Base-by-base conservation (phyloP, 176 grass and related monocot species). In the Cenchrus purpureus region DNA sequence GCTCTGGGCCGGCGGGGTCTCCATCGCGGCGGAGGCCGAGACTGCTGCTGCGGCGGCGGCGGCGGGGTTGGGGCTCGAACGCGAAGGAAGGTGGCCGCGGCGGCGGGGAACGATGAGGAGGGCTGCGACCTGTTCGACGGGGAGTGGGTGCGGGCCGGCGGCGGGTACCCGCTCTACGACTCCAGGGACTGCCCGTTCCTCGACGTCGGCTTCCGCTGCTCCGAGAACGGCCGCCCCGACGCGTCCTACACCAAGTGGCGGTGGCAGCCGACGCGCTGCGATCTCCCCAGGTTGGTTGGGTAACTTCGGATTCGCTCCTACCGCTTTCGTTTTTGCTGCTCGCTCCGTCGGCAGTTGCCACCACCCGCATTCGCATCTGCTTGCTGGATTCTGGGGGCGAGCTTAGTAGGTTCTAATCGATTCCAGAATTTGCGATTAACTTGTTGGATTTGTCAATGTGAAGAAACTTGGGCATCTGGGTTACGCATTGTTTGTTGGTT, bases 51-150 rank as follows among this genome's bases (percentile, higher is more conserved):
- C 37, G 2, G 37, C 3, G 2, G 37, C 3, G 37, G 52, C 20
- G 1, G 61, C 71, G 37, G 56, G 4, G 31, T 32, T 32, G 31
- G 31, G 17, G 22, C 7, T 72, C 19, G 46, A n/a, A 4, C 37
- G 68, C 8, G 58, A 22, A 6, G 57, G 46, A 28, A 45, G 58
- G n/a, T 7, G 37, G 60, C 14, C 29, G 77, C 9, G 7, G 68
- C 20, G 45, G 69, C 12, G 37, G 37, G 37, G 22, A 25, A 25
- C 22, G 22, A 25, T 25, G 22, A 25, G 22, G 22, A 25, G 22
- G 31, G 84, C 25, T 99, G 93, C 88, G 91, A 99, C 86, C 82
- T 91, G 91, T 99, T 92, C 79, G 91, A 99, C 61, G 97, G 97
- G 49, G 48, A 92, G 13, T 99, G 97, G 97, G 88, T 94, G 68